Conservation (phyloP, 2,329 filamentous ascomycete species). For the Didymosphaeria variabile region DNA sequence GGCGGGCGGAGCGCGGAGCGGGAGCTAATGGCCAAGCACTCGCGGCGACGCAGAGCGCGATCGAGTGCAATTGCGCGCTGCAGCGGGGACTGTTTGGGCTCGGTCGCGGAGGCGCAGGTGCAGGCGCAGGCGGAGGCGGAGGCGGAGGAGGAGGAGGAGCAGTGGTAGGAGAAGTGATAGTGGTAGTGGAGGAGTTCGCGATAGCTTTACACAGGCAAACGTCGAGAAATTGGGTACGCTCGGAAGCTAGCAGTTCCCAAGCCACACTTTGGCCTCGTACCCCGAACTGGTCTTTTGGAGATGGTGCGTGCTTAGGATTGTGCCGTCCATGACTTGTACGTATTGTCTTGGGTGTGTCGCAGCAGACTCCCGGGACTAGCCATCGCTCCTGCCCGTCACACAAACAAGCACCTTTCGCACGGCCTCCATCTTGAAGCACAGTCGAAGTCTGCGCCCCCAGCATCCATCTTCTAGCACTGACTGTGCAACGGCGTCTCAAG, state of each 20-base stretch:
- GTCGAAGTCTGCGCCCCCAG: no score
- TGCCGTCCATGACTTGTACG: no score
- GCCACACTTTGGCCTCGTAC: not conserved
- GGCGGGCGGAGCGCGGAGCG: not conserved
- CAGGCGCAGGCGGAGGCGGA: no score
- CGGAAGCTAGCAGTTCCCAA: not conserved
- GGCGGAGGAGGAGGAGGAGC: not conserved
- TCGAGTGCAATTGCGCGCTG: slow-evolving; percentile 9
- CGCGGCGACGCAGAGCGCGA: not conserved
- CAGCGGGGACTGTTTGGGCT: not conserved
- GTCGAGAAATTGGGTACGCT: not conserved
- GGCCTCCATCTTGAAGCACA: no score
- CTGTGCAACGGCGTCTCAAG: slow-evolving; percentile 1
- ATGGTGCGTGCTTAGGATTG: not conserved
- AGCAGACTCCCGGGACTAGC: no score
- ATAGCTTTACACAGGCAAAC: not conserved
- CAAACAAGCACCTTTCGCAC: no score
- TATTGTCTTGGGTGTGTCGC: no score
- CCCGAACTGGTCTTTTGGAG: not conserved
- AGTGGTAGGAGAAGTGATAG: no score
- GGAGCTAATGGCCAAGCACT: not conserved
- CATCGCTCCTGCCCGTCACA: no score
- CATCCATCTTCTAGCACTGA: no score
- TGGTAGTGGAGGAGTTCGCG: no score
- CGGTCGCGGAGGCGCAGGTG: not conserved